Evolutionary conservation across 768 basidiomycete species (phyloP), one percentile per base, ranked within the genome.

Genomic region (Lactarius hengduanensis): DNA sequence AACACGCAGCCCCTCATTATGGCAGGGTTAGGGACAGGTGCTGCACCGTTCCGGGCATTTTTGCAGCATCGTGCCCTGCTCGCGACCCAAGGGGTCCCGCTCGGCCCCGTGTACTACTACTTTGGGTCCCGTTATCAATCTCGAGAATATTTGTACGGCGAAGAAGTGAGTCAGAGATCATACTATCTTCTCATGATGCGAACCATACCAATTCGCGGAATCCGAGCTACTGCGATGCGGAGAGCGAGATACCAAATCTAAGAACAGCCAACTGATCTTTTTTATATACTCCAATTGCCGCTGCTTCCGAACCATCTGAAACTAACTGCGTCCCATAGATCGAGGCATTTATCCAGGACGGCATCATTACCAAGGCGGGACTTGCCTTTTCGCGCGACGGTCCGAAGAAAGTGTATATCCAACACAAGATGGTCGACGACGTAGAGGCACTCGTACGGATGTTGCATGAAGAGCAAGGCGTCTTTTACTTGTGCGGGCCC

Each of bases 11-110:
- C 97, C 45, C 82, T 99, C 77, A 96, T 98, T 78, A 95, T 99
- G 93, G 94, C 96, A 40, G 97, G 97, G 70, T 88, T 99, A 36
- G 97, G 97, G 58, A 99, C 97, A 4, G 97, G 96, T 63, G 97
- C 95, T 10, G 97, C 97, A 13, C 97, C 97, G 28, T 99, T 99
- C 91, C 93, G 97, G 65, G 97, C 97, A 8, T 99, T 98, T 84
- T 86, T 98, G 67, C 97, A 99, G 76, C 88, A 99, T 77, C 89
- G 96, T 64, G 94, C 94, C 8, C 86, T 83, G 84, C 88, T 95
- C 64, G 81, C 84, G 36, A 77, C 86, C 36, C 88, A 92, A 74
- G 89, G 90, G 32, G 79, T 89, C 70, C 82, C 90, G 59, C 86
- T 97, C 65, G 97, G 97, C 0, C 96, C 96, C 2, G 85, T 94